phyloP scores from a whole-genome alignment of 345 rosid species.

The Toxicodendron radicans region DNA sequence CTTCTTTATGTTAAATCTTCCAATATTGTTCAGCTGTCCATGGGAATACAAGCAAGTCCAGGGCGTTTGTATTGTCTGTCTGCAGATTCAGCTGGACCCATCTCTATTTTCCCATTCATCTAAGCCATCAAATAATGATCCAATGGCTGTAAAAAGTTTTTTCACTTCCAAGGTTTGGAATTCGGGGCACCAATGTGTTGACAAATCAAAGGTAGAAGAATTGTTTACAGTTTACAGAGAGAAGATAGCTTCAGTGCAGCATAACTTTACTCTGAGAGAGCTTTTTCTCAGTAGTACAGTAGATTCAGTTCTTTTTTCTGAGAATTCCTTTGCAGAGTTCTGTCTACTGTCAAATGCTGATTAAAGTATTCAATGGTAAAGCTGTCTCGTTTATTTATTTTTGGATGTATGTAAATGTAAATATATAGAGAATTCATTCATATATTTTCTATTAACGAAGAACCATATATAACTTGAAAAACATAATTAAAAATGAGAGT shows the following conservation, averaged over 20 bases:
- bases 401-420: not conserved
- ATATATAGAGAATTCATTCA: too few species aligned
- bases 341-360: constrained; percentile 7
- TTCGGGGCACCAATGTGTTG: too few species aligned
- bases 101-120: not conserved
- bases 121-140: not conserved
- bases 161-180: not conserved
- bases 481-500: not conserved
- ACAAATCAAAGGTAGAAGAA: not conserved
- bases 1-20: constrained; percentile 9
- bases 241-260: not conserved
- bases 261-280: not conserved
- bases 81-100: not conserved
- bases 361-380: not conserved
- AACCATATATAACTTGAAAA: not conserved
- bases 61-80: not conserved
- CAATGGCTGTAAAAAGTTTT: not conserved
- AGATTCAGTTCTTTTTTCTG: constrained; percentile 14
- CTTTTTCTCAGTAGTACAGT: not conserved
- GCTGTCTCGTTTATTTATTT: constrained; percentile 7
- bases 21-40: not conserved
- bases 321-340: constrained; percentile 14
- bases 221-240: not conserved
- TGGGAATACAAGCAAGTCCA: not conserved
- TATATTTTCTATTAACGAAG: not conserved